Conservation (phyloP, 768 basidiomycete genomes). For the Chalciporus piperatus region DNA sequence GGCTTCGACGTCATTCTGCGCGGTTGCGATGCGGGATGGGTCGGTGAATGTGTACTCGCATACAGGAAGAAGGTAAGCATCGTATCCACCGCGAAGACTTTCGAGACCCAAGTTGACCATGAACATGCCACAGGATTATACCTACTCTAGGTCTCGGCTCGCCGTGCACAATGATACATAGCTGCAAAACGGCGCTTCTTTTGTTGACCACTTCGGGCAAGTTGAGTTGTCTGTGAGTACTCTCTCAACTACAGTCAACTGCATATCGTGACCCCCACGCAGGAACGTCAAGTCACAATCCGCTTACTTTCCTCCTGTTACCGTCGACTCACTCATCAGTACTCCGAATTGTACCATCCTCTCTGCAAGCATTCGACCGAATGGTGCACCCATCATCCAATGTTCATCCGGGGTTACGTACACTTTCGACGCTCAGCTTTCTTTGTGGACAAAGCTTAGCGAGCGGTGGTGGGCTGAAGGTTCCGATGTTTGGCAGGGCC, state of each 20-base stretch:
- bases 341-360: slow-evolving; percentile 58
- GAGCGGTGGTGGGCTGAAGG: slow-evolving; percentile 85
- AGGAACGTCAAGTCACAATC: slow-evolving; percentile 77
- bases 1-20: slow-evolving; percentile 65
- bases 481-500: slow-evolving; percentile 79
- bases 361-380: slow-evolving; percentile 67
- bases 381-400: slow-evolving; percentile 75
- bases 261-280: slow-evolving; percentile 6
- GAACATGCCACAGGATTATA: slow-evolving; percentile 48
- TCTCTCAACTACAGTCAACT: neutral
- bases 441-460: slow-evolving; percentile 70
- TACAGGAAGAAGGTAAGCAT: slow-evolving; percentile 73
- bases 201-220: slow-evolving; percentile 70
- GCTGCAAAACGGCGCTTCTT: slow-evolving; percentile 60
- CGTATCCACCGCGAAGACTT: neutral
- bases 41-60: slow-evolving; percentile 80
- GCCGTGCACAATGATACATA: slow-evolving; percentile 67
- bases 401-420: slow-evolving; percentile 77
- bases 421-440: slow-evolving; percentile 69
- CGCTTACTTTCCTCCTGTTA: slow-evolving; percentile 63
- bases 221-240: slow-evolving; percentile 70
- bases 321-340: slow-evolving; percentile 57
- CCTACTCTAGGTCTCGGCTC: slow-evolving; percentile 72
- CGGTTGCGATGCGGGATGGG: slow-evolving; percentile 77
- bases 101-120: neutral